Conservation (phyloP, 2,329 filamentous ascomycete species). For the Colletotrichum sp. region DNA sequence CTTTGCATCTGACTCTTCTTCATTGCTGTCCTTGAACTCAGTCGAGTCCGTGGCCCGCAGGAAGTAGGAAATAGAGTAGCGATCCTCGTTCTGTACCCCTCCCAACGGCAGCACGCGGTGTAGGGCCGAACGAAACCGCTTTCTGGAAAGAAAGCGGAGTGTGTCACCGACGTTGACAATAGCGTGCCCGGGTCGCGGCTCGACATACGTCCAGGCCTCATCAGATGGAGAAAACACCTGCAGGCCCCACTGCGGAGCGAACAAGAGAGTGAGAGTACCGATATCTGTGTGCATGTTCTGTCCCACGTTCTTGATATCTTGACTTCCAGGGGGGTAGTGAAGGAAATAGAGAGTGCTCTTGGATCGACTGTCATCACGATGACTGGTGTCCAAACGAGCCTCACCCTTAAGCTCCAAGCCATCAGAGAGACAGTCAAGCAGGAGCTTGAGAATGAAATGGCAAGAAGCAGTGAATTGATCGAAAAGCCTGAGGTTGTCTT, state of each 20-base stretch:
- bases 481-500: neutral
- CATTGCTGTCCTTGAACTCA: neutral
- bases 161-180: constrained; percentile 38
- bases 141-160: constrained; percentile 21
- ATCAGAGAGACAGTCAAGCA: neutral
- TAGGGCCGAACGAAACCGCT: constrained; percentile 1
- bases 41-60: neutral
- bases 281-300: constrained; percentile 33
- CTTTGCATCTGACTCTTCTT: neutral
- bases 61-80: constrained; percentile 17
- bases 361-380: neutral
- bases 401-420: neutral
- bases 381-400: neutral
- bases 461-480: neutral
- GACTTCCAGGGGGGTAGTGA: neutral
- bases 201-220: constrained; percentile 27
- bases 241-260: constrained; percentile 32
- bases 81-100: neutral
- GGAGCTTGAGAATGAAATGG: neutral
- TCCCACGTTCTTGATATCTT: neutral
- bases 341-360: neutral
- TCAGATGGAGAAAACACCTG: constrained; percentile 23
- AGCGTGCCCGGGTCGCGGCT: constrained; percentile 29
- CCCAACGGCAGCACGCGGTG: constrained; percentile 11
- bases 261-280: constrained; percentile 31